A percentile compares a stretch with the other conserved stretches of the same genome.
These are phyloP conservation scores for Hypoxylon sp. DNA, from an alignment of 2,329 filamentous ascomycete genomes.

Conservation along the genomic window DNA sequence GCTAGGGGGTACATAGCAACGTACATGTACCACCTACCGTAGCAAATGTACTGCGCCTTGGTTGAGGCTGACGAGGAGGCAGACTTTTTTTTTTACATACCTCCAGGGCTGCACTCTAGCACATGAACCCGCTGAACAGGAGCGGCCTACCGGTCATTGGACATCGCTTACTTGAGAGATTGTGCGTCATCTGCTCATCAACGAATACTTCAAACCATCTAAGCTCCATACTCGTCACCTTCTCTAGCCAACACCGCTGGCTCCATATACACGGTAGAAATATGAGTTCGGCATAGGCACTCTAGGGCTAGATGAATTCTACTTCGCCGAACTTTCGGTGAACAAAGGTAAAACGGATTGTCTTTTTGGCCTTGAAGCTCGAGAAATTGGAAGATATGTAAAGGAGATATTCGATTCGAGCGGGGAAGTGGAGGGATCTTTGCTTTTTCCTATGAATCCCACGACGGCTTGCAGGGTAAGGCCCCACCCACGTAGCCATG, in stretches of 20 bases:
- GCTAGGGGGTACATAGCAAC: slow-evolving; percentile 24
- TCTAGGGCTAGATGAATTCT: slow-evolving; percentile 14
- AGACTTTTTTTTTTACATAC: slow-evolving; percentile 44
- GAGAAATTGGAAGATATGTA: slow-evolving; percentile 11
- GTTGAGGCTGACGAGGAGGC: slow-evolving; percentile 53
- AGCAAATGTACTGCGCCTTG: slow-evolving; percentile 43
- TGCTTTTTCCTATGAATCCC: slow-evolving; percentile 27
- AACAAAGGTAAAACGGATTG: slow-evolving; percentile 13
- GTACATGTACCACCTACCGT: slow-evolving; percentile 16
- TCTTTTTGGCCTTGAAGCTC: slow-evolving; percentile 9
- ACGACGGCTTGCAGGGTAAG: slow-evolving; percentile 23
- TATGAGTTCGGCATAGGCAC: slow-evolving; percentile 8
- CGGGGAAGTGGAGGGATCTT: slow-evolving; percentile 32
- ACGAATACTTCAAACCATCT: slow-evolving; percentile 11
- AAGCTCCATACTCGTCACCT: slow-evolving; percentile 8
- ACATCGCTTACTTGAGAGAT: slow-evolving; percentile 21
- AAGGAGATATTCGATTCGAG: slow-evolving; percentile 33
- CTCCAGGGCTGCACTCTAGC: slow-evolving; percentile 28
- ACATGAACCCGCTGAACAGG: slow-evolving; percentile 34
- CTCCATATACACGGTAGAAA: slow-evolving; percentile 5
- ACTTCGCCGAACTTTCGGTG: slow-evolving; percentile 38
- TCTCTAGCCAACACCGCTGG: slow-evolving; percentile 7
- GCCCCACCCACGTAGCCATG: slow-evolving; percentile 33
- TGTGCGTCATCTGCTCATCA: slow-evolving; percentile 29
- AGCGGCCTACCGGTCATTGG: slow-evolving; percentile 28